Conservation (phyloP, 805 yeast species). For the Starmera caribaea region DNA sequence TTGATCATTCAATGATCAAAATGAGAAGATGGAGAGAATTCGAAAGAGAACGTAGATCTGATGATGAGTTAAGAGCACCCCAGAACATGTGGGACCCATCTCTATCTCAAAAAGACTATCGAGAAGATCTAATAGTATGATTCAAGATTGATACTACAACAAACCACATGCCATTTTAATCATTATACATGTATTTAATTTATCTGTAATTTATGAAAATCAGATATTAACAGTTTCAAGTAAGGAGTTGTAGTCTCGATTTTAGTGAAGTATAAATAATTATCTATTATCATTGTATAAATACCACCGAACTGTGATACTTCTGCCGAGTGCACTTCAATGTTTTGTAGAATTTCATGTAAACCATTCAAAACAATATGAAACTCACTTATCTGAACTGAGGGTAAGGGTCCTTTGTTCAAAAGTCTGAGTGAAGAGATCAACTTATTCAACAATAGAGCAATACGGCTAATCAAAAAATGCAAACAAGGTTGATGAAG, state of each 20-base stretch:
- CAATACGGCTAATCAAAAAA: conserved; percentile 46
- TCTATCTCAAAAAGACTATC: conserved; percentile 4
- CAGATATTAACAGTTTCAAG: neutral
- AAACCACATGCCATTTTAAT: too few relatives aligned
- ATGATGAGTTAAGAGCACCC: conserved; percentile 13
- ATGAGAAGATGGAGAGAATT: conserved; percentile 95
- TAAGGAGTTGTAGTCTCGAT: neutral
- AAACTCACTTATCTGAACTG: conserved; percentile 59
- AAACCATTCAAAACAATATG: conserved; percentile 35
- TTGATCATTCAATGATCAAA: conserved; percentile 81
- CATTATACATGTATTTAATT: too few relatives aligned
- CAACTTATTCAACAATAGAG: conserved; percentile 52
- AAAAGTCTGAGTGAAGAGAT: conserved; percentile 53
- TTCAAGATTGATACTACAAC: too few relatives aligned
- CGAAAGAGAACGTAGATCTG: conserved; percentile 47
- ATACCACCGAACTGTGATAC: conserved; percentile 2
- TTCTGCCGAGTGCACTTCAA: neutral
- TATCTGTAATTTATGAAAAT: neutral
- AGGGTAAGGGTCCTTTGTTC: conserved; percentile 55
- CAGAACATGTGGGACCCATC: conserved; percentile 20
- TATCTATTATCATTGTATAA: conserved; percentile 4
- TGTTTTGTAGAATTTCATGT: conserved; percentile 14
- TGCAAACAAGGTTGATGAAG: conserved; percentile 23
- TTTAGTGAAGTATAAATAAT: neutral
- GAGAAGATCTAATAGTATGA: conserved; percentile 7